Evolutionary conservation across 2,329 filamentous ascomycete species (phyloP), one percentile per base, ranked within the genome.

Genomic region (Exophiala sp.): DNA sequence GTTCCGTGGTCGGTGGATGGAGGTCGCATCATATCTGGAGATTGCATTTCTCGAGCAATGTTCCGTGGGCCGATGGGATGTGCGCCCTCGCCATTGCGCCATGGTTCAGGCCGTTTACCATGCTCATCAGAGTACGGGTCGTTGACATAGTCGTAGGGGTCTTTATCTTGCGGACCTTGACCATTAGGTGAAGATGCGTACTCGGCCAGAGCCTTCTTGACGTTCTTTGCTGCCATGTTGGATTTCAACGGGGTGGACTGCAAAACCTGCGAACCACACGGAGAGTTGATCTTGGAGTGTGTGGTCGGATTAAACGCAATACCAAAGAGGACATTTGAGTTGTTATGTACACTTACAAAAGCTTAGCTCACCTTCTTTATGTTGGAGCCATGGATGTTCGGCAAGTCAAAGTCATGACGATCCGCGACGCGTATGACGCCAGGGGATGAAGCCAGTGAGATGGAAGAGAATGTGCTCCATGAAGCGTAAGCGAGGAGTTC

Each of bases 1-100:
- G 80, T 81, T 34, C 87, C 87, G 67, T 84, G 81, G 64, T 90
- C 87, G 4, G 86, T 89, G 65, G 80, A 83, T 0, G 87, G 86
- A 16, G 87, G 86, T 14, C 86, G 80, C 38, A 89, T 76, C 35
- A 88, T 71, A 66, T 89, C 86, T 0, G 86, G 86, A 65, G 81
- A 86, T 71, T 89, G 82, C 39, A 82, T 77, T 47, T 86, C 82
- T 16, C 86, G 82, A 46, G 80, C 81, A 54, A 73, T 75, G 66
- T 89, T 90, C 69, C 83, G 82, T 0, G 87, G 87, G 0, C 86
- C 86, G 14, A 88, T 71, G 8, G 89, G 80, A 11, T 78, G 82
- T 12, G 83, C 77, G 12, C 86, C 86, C 14, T 80, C 65, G 24
- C 83, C 83, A 4, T 38, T 38, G 2, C 35, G 11, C 35, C 35